A percentile compares a stretch with the other conserved stretches of the same genome.
Evolutionary conservation across 805 yeast genomes (phyloP).

Genomic region (Starmera quercuum): DNA sequence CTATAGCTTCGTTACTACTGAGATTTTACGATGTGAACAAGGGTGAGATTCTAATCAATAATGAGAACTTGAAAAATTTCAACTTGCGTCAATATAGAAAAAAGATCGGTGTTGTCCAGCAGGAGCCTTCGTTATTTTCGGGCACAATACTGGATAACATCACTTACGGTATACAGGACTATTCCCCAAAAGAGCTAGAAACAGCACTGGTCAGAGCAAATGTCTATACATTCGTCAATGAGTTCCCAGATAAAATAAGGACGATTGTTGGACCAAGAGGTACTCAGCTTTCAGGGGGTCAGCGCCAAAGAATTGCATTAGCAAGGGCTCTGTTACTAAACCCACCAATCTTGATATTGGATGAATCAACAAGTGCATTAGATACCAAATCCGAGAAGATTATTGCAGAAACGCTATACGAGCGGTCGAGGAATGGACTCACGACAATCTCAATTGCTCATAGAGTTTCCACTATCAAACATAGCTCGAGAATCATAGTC

Average conservation of each 20-base stretch:
- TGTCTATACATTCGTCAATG: conserved; percentile 57
- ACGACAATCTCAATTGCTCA: conserved; percentile 91
- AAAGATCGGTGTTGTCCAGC: conserved; percentile 84
- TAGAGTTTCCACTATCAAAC: conserved; percentile 77
- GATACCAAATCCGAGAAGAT: conserved; percentile 85
- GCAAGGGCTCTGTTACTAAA: conserved; percentile 78
- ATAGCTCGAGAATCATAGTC: conserved; percentile 77
- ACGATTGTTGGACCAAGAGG: conserved; percentile 85
- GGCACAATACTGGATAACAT: conserved; percentile 83
- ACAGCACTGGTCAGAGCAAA: conserved; percentile 66
- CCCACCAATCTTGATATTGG: conserved; percentile 77
- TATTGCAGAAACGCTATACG: conserved; percentile 63
- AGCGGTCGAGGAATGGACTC: conserved; percentile 45
- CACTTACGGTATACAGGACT: conserved; percentile 55
- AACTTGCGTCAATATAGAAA: conserved; percentile 68
- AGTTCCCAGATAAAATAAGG: conserved; percentile 75
- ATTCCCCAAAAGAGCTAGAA: conserved; percentile 50
- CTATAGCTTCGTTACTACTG: conserved; percentile 69
- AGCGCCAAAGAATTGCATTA: conserved; percentile 85
- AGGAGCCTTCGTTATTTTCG: conserved; percentile 83
- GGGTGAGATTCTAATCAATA: conserved; percentile 63
- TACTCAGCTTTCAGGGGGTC: conserved; percentile 90
- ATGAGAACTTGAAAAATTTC: conserved; percentile 50
- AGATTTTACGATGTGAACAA: conserved; percentile 73
- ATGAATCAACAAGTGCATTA: conserved; percentile 92